A percentile compares a stretch with the other conserved stretches of the same genome.
Evolutionary conservation across 352 stramenopile genomes (phyloP).

Genomic region (Pythium rhizo-oryzae): DNA sequence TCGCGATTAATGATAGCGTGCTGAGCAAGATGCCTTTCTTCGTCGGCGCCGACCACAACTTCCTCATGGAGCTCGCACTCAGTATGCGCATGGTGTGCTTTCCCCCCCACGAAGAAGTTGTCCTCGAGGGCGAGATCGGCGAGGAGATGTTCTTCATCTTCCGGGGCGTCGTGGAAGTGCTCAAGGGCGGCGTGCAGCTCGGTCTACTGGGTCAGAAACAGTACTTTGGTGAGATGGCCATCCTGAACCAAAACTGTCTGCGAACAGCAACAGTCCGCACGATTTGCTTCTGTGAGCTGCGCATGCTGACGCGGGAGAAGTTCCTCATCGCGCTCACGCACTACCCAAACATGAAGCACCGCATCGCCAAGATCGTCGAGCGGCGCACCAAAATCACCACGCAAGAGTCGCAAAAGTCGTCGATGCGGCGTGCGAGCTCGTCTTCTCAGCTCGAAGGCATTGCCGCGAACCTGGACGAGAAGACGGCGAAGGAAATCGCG

Average conservation of each 20-base stretch:
- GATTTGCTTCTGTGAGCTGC: conserved; percentile 80
- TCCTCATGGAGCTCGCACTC: conserved; percentile 80
- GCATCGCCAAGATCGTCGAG: conserved; percentile 79
- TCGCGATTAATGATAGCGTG: conserved; percentile 82
- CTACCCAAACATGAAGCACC: conserved; percentile 77
- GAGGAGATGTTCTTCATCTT: conserved; percentile 91
- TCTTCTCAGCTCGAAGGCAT: conserved; percentile 58
- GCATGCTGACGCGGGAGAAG: conserved; percentile 78
- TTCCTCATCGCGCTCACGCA: conserved; percentile 76
- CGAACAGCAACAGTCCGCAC: conserved; percentile 73
- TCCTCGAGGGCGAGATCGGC: conserved; percentile 79
- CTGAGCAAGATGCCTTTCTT: conserved; percentile 87
- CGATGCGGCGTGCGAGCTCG: conserved; percentile 34
- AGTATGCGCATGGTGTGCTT: conserved; percentile 88
- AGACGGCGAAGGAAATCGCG: conserved; percentile 49
- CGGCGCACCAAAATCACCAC: conserved; percentile 43
- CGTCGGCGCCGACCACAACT: conserved; percentile 74
- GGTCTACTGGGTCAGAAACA: conserved; percentile 75
- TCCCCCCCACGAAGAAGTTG: conserved; percentile 74
- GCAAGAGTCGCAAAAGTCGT: conserved; percentile 15
- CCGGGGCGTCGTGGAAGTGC: conserved; percentile 71
- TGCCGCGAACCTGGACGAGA: conserved; percentile 54
- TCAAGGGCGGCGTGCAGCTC: conserved; percentile 59
- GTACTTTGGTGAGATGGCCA: conserved; percentile 87
- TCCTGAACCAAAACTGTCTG: conserved; percentile 75